These are phyloP conservation scores for Athelia sp. DNA, from an alignment of 1,284 basidiomycete species.

Conservation along the genomic window DNA sequence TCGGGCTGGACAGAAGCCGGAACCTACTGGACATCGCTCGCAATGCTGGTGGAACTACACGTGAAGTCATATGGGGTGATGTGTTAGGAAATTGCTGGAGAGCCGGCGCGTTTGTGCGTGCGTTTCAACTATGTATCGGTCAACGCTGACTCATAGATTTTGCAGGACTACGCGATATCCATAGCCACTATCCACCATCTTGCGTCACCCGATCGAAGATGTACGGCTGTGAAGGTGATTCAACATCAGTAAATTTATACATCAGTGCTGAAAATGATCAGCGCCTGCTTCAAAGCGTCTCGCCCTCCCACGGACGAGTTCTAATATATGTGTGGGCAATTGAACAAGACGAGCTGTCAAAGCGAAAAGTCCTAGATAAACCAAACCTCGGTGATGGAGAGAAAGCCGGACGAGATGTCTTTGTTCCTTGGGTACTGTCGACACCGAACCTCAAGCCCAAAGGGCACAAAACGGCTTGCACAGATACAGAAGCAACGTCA, in stretches of 20 bases:
- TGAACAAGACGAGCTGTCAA: slow-evolving; percentile 85
- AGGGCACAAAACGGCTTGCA: slow-evolving; percentile 12
- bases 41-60: slow-evolving; percentile 45
- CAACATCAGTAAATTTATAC: background rate
- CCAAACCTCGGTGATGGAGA: slow-evolving; percentile 1
- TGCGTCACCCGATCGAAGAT: slow-evolving; percentile 70
- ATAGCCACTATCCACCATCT: slow-evolving; percentile 96
- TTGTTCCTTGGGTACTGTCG: slow-evolving; percentile 67
- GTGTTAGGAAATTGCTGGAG: slow-evolving; percentile 71
- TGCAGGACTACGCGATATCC: slow-evolving; percentile 89
- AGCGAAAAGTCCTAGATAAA: slow-evolving; percentile 52
- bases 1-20: slow-evolving; percentile 80
- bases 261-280: slow-evolving; percentile 21
- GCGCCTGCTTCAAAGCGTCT: slow-evolving; percentile 64
- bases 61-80: slow-evolving; percentile 78
- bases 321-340: slow-evolving; percentile 99
- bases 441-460: slow-evolving; percentile 16
- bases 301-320: slow-evolving; percentile 64
- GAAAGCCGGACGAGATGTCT: slow-evolving; percentile 51
- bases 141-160: background rate
- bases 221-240: slow-evolving; percentile 66
- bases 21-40: slow-evolving; percentile 77
- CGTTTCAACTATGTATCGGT: background rate
- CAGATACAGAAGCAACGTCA: slow-evolving; percentile 21
- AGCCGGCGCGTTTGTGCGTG: slow-evolving; percentile 69